A percentile compares a stretch with the other conserved stretches of the same genome.
These are phyloP conservation scores for Blastocystis hominis DNA, from an alignment of 352 stramenopile genomes.

Conservation along the genomic window DNA sequence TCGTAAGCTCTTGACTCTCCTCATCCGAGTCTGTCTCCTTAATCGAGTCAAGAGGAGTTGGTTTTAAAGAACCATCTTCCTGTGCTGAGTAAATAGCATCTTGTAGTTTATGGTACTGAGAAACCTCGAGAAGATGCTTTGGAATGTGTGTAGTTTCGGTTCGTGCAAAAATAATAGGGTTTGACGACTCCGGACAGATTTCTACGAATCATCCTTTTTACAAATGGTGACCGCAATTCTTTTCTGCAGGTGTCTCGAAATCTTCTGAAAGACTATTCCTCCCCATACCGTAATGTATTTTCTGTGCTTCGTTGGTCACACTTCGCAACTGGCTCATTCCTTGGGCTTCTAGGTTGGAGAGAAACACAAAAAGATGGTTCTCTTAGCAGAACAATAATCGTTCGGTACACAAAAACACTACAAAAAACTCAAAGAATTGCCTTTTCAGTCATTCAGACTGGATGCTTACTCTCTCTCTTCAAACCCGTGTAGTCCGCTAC, in stretches of 20 bases:
- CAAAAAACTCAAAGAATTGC: too few species aligned
- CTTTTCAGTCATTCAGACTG: too few species aligned
- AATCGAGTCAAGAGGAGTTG: background rate
- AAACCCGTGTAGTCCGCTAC: too few species aligned
- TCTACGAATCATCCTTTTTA: background rate
- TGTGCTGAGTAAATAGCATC: constrained; percentile 44
- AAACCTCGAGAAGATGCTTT: background rate
- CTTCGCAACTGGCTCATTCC: too few species aligned
- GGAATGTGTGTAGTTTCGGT: constrained; percentile 51
- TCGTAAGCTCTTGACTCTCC: background rate
- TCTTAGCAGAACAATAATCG: too few species aligned
- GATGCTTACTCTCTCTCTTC: too few species aligned
- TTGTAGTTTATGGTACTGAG: background rate
- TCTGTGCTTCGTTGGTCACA: too few species aligned
- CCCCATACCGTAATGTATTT: background rate
- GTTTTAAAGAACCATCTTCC: background rate
- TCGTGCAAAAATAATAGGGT: constrained; percentile 55
- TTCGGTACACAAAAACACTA: too few species aligned
- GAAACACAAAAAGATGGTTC: too few species aligned
- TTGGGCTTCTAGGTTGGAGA: too few species aligned
- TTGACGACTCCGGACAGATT: background rate
- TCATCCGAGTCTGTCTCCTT: background rate
- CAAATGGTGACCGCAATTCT: background rate
- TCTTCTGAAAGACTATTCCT: background rate
- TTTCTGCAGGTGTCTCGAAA: background rate